Evolutionary conservation across 2,329 filamentous ascomycete genomes (phyloP).

Genomic region (Trichoderma koningiopsis): DNA sequence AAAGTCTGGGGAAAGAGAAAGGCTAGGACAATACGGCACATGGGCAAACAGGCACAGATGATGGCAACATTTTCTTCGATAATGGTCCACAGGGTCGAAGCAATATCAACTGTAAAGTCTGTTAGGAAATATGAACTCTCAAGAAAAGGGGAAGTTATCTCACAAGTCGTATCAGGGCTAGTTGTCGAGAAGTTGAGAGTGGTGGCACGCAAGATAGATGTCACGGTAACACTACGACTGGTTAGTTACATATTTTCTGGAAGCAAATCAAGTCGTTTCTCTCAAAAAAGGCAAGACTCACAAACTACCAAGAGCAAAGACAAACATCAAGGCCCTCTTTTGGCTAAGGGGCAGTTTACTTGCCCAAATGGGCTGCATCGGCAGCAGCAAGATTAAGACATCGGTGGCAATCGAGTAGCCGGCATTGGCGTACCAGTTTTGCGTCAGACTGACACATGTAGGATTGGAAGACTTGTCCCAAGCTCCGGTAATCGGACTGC

Average conservation of each 20-base stretch:
- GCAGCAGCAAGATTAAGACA: constrained; percentile 48
- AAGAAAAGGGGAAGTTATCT: constrained; percentile 13
- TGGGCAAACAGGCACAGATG: constrained; percentile 44
- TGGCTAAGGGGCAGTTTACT: constrained; percentile 46
- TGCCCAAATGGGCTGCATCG: constrained; percentile 49
- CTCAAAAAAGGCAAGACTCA: constrained; percentile 34
- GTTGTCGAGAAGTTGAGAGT: constrained; percentile 44
- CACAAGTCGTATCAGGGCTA: constrained; percentile 43
- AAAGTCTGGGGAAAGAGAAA: constrained; percentile 42
- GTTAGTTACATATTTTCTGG: background rate
- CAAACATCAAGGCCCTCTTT: constrained; percentile 45
- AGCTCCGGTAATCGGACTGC: constrained; percentile 49
- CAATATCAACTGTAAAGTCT: constrained; percentile 36
- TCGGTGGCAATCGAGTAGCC: constrained; percentile 51
- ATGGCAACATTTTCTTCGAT: constrained; percentile 45
- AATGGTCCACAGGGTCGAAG: constrained; percentile 44
- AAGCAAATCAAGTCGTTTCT: background rate
- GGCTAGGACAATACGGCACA: constrained; percentile 44
- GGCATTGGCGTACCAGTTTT: constrained; percentile 54
- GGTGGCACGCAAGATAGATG: constrained; percentile 46
- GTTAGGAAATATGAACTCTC: background rate
- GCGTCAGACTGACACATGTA: constrained; percentile 48
- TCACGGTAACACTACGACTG: constrained; percentile 40
- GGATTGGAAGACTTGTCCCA: constrained; percentile 49
- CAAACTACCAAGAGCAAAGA: constrained; percentile 48